Evolutionary conservation across 2,329 filamentous ascomycete species (phyloP).

Genomic region (Fusarium sp.): DNA sequence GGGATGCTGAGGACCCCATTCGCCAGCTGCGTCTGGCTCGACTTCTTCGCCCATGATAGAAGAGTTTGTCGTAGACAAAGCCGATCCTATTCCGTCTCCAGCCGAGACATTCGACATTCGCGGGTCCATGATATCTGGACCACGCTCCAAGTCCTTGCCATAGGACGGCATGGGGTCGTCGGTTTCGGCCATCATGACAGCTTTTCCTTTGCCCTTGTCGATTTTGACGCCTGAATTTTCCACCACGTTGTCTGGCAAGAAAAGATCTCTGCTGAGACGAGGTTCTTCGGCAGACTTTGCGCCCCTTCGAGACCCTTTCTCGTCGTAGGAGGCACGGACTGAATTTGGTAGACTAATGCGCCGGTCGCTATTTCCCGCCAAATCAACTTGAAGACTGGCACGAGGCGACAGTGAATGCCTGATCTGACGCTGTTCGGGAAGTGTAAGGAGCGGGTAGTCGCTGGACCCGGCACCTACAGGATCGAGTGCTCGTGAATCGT

Average conservation of each 20-base stretch:
- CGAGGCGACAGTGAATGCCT: conserved; percentile 55
- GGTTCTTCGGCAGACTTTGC: conserved; percentile 40
- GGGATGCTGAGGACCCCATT: conserved; percentile 94
- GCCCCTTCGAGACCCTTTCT: conserved; percentile 52
- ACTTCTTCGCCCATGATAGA: conserved; percentile 72
- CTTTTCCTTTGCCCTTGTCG: conserved; percentile 63
- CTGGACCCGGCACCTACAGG: conserved; percentile 52
- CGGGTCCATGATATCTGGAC: conserved; percentile 56
- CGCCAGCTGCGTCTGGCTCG: conserved; percentile 72
- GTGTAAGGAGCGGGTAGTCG: conserved; percentile 61
- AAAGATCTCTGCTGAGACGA: conserved; percentile 27
- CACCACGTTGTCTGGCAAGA: conserved; percentile 20
- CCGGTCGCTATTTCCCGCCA: conserved; percentile 55
- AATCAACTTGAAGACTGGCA: conserved; percentile 62
- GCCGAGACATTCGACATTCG: conserved; percentile 60
- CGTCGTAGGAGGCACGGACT: conserved; percentile 63
- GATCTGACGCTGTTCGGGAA: conserved; percentile 60
- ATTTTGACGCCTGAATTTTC: conserved; percentile 39
- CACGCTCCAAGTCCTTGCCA: conserved; percentile 64
- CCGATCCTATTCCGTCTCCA: conserved; percentile 62
- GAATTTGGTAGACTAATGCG: conserved; percentile 64
- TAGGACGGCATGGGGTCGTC: conserved; percentile 51
- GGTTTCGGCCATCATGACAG: conserved; percentile 55
- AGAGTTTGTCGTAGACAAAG: conserved; percentile 64
- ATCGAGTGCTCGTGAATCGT: conserved; percentile 50